Evolutionary conservation across 805 yeast species (phyloP), one percentile per base, ranked within the genome.

Genomic region (Yarrowia sp.): DNA sequence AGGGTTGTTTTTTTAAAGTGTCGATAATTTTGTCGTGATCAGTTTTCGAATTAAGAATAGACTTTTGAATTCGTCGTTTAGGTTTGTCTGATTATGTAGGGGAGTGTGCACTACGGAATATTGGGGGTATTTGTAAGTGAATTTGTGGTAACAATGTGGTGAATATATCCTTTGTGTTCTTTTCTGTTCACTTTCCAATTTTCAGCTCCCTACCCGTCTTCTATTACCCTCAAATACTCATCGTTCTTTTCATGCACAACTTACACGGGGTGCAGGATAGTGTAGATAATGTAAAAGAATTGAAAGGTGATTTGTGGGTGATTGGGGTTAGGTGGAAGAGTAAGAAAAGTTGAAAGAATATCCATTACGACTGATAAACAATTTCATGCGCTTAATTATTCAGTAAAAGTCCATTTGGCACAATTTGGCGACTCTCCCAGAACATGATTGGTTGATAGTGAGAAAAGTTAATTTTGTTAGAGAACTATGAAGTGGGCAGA

Each of bases 261-360:
- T 46, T 26, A 46, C 51, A 46, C 51, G 51, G 51, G 51, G 51
- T 46, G 51, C 51, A 46, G 51, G 35, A 46, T 46, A 11, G 21
- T 8, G 35, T 46, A 46, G 56, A 49, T 49, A 49, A 32, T 30
- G 56, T 32, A 26, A 32, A 22, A 41, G 28, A 41, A 19, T 9
- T 4, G 46, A 11, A 7, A 7, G 3, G 11, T 7, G n/a, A 10
- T 38, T 38, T 17, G 12, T 10, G 24, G 16, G 43, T 19, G 19
- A 10, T 35, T 35, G 19, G n/a, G 40, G n/a, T 8, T 19, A n/a
- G 19, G 21, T 10, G 19, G 21, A 33, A n/a, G 16, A 2, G 21
- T 35, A 10, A 7, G 40, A 8, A n/a, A n/a, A 35, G 10, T 35
- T 6, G 40, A 8, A 5, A n/a, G 2, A 14, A 16, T 1, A 16